Evolutionary conservation across 305 asterid species (phyloP), one percentile per base, ranked within the genome.

Genomic region (Withania somnifera): DNA sequence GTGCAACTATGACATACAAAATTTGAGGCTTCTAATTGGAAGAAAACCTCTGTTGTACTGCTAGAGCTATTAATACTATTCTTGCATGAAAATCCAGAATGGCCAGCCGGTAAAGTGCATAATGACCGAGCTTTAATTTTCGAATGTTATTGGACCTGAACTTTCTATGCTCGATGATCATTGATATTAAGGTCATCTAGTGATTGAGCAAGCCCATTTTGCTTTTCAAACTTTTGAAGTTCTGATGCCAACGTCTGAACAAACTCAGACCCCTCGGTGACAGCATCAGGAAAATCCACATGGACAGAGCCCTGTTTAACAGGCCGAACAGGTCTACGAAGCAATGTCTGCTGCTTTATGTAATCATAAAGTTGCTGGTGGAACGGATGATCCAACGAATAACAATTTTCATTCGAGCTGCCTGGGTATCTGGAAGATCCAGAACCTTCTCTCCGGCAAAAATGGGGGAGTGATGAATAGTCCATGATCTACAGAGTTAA

Each of bases 401-500:
- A 94, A 88, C 94, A 94, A 82, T 87, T 88, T 36, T 88, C 86
- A 3, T 56, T 26, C 15, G 83, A 40, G 61, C 63, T 80, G 71
- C 81, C 89, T n/a, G 82, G 84, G 81, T 85, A 85, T 54, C 83
- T 87, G 14, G 94, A 90, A 51, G 97, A 91, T 77, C 94, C 91
- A 2, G 95, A 92, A 66, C 87, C 83, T 88, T 92, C 90, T 84
- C 85, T 90, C n/a, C 90, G 92, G 86, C 97, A 91, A 89, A 93
- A 94, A 88, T 93, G 98, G 13, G 98, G 98, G 80, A 94, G 97
- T 71, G 95, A 85, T 22, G 95, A 87, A 88, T 88, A 89, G 79
- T 94, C 97, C 97, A 94, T 94, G 89, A 94, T 91, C 97, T 94
- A 89, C 85, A 88, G 69, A 77, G 73, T 52, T 58, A 84, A 15